phyloP scores from a whole-genome alignment of 257 asterid genomes.

The Nicotiana otophora region DNA sequence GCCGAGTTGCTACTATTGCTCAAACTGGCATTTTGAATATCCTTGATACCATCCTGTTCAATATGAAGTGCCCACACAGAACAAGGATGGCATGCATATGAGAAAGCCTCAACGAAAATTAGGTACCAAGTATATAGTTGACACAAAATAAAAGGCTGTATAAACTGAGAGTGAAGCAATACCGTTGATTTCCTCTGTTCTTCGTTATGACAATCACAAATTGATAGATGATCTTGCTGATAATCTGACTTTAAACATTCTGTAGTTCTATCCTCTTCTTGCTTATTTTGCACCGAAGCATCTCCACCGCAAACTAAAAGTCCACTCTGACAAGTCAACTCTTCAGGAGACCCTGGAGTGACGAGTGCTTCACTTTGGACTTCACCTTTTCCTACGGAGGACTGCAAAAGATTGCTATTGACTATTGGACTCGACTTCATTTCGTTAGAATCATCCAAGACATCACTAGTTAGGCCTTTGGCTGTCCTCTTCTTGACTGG shows the following conservation, averaged over 20 bases:
- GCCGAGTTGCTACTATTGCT: constrained; percentile 20
- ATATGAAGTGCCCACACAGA: neutral
- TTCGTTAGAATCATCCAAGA: constrained; percentile 25
- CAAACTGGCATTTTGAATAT: constrained; percentile 16
- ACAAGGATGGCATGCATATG: neutral
- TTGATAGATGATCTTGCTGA: constrained; percentile 15
- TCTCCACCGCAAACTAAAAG: constrained; percentile 18
- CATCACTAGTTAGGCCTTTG: constrained; percentile 13
- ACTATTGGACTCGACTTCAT: constrained; percentile 14
- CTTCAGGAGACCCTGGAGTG: constrained; percentile 22
- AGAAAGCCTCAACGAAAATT: neutral
- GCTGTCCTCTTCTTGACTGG: constrained; percentile 43
- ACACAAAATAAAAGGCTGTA: neutral
- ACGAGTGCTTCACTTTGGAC: constrained; percentile 6
- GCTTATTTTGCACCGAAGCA: constrained; percentile 20
- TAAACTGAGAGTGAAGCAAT: constrained; percentile 2
- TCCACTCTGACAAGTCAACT: constrained; percentile 9
- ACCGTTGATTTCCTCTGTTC: constrained; percentile 35
- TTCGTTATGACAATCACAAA: constrained; percentile 19
- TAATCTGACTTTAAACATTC: constrained; percentile 20
- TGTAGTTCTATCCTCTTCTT: constrained; percentile 21
- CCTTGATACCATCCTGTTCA: constrained; percentile 36
- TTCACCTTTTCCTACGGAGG: constrained; percentile 19
- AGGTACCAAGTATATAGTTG: neutral
- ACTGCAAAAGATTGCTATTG: constrained; percentile 10